Conservation (phyloP, 2,329 filamentous ascomycete genomes). For the Leptosphaerulina australis region DNA sequence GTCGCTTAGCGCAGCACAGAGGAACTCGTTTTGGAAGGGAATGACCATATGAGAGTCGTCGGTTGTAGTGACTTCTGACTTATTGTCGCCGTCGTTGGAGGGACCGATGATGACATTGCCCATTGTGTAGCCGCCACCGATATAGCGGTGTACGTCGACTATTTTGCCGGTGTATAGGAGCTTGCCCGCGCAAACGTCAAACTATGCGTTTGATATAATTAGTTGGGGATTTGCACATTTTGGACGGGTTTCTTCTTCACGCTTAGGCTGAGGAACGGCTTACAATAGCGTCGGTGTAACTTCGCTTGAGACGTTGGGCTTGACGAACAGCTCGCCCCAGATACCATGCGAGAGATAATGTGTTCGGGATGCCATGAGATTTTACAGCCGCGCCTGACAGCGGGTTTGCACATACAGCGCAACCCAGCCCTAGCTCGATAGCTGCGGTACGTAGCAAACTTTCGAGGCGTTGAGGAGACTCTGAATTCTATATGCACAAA, state of each 20-base stretch:
- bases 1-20: constrained; percentile 6
- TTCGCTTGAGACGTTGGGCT: background rate
- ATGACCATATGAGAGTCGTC: constrained; percentile 5
- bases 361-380: constrained; percentile 3
- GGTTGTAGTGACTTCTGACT: background rate
- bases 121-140: constrained; percentile 3
- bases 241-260: too few relatives aligned
- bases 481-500: constrained; percentile 1
- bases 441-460: background rate
- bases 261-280: background rate
- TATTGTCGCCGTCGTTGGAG: background rate
- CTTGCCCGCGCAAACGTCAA: background rate
- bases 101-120: background rate
- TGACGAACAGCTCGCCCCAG: background rate
- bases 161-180: constrained; percentile 17
- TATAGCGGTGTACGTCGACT: constrained; percentile 4
- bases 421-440: constrained; percentile 1
- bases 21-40: constrained; percentile 17
- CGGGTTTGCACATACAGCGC: constrained; percentile 4
- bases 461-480: background rate
- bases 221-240: too few relatives aligned
- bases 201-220: too few relatives aligned
- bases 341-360: constrained; percentile 8
- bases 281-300: background rate
- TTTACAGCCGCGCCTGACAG: constrained; percentile 1